A percentile compares a stretch with the other conserved stretches of the same genome.
These are phyloP conservation scores for Rutstroemia sp. DNA, from an alignment of 2,329 filamentous ascomycete genomes.

Conservation along the genomic window DNA sequence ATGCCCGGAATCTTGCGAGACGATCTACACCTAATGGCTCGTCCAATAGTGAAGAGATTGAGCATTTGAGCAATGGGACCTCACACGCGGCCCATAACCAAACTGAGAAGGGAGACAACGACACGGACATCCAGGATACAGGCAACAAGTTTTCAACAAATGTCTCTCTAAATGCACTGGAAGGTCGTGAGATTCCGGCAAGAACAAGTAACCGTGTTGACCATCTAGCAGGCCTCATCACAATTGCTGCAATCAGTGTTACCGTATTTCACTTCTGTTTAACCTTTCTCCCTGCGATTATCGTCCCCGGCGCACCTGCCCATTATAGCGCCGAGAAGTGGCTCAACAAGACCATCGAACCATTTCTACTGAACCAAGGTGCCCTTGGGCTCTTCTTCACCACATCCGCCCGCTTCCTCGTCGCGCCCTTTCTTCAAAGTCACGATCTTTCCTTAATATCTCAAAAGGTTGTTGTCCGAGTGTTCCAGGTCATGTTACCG, in stretches of 20 bases:
- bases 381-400: constrained; percentile 43
- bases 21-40: too few species aligned
- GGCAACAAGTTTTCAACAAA: neutral
- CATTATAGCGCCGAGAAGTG: constrained; percentile 35
- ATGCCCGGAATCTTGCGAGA: neutral
- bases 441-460: constrained; percentile 37
- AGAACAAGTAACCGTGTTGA: constrained; percentile 30
- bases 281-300: constrained; percentile 34
- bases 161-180: neutral
- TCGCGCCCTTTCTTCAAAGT: constrained; percentile 34
- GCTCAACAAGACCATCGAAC: constrained; percentile 35
- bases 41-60: neutral
- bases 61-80: too few species aligned
- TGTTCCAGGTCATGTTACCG: constrained; percentile 40
- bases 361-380: constrained; percentile 38
- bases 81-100: too few species aligned
- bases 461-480: constrained; percentile 36
- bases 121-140: too few species aligned
- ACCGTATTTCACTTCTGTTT: constrained; percentile 38
- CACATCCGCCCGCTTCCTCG: constrained; percentile 39
- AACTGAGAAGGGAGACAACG: too few species aligned
- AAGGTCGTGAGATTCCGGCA: neutral
- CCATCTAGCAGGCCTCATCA: constrained; percentile 39
- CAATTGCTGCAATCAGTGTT: constrained; percentile 36
- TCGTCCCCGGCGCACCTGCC: constrained; percentile 25